Percentiles rank a stretch among this genome's conserved stretches.
Conservation (phyloP, 805 yeast species). For the Yamadazyma kitorensis region DNA sequence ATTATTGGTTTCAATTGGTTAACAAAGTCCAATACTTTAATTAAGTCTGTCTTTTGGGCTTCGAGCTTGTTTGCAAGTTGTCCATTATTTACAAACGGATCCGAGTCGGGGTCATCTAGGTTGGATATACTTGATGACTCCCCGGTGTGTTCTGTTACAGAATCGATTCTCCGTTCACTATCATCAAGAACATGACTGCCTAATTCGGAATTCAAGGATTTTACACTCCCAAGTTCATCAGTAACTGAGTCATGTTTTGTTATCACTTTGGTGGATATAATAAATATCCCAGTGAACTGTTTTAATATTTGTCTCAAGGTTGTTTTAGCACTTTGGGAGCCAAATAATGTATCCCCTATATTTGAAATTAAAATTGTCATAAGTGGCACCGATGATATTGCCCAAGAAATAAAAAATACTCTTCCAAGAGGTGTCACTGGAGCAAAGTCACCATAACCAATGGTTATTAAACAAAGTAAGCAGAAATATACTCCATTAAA, state of each 20-base stretch:
- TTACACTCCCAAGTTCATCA: conserved; percentile 1
- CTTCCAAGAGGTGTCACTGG: conserved; percentile 66
- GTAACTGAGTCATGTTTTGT: conserved; percentile 1
- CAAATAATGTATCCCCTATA: conserved; percentile 59
- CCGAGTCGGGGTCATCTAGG: too few species aligned
- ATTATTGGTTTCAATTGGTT: conserved; percentile 27
- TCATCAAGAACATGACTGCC: too few species aligned
- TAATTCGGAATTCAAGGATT: neutral
- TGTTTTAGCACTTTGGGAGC: conserved; percentile 11
- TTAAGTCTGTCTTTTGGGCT: conserved; percentile 11
- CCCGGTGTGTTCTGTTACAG: too few species aligned
- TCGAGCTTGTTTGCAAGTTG: conserved; percentile 6
- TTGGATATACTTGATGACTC: too few species aligned
- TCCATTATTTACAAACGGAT: conserved; percentile 2
- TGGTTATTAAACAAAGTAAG: conserved; percentile 69
- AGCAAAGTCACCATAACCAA: conserved; percentile 79
- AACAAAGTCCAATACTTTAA: conserved; percentile 25
- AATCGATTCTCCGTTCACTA: too few species aligned
- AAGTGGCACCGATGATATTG: conserved; percentile 76
- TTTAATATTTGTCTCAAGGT: conserved; percentile 6
- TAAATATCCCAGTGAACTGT: conserved; percentile 4
- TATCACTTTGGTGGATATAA: conserved; percentile 3
- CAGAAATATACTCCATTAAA: conserved; percentile 74
- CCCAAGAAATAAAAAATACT: conserved; percentile 77
- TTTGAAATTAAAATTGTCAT: conserved; percentile 80